Base-by-base conservation (phyloP, 2,329 filamentous ascomycete genomes). In the Ceratocystis lukuohia region DNA sequence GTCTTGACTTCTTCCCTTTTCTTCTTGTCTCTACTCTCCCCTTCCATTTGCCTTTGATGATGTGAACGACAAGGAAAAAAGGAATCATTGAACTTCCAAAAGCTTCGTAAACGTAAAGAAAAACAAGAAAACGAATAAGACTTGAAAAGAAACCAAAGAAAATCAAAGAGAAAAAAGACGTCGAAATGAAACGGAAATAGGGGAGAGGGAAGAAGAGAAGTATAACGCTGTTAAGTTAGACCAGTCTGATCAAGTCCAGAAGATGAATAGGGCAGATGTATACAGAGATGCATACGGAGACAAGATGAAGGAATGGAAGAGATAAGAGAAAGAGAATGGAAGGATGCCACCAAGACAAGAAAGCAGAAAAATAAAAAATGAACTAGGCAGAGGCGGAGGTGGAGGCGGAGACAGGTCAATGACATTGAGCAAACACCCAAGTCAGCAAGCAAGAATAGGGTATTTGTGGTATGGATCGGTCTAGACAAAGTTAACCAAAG, bases 201-300 rank as follows among this genome's bases (percentile, higher is more conserved):
- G 46, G 48, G 65, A 69, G 50, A 41, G 53, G 59, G 59, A 48
- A 30, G 12, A 61, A 48, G 20, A 28, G 62, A 53, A 30, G 46
- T 57, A 45, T 65, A 53, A 48, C 30, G 25, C 46, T 45, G 20
- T 63, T 56, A 30, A 65, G 22, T 65, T 25, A 64, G 46, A 56
- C 28, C 57, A 22, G 61, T 33, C 59, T 61, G 28, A 33, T 20
- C 17, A 56, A 62, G 45, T 33, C 41, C 33, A 44, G 28, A 65
- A 41, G 22, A 28, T 61, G 5, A n/a, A 53, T 7, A 53, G 48
- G 22, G 22, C 7, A 12, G n/a, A 22, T 53, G n/a, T 8, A 15
- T 25, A 56, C 15, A 56, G 2, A 67, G 10, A 37, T 37, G 37
- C 6, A 20, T 33, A 22, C 46, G n/a, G 17, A 57, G 22, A 64